A percentile compares a stretch with the other conserved stretches of the same genome.
Conservation (phyloP, 768 basidiomycete species). For the Pulveroboletus sp. region DNA sequence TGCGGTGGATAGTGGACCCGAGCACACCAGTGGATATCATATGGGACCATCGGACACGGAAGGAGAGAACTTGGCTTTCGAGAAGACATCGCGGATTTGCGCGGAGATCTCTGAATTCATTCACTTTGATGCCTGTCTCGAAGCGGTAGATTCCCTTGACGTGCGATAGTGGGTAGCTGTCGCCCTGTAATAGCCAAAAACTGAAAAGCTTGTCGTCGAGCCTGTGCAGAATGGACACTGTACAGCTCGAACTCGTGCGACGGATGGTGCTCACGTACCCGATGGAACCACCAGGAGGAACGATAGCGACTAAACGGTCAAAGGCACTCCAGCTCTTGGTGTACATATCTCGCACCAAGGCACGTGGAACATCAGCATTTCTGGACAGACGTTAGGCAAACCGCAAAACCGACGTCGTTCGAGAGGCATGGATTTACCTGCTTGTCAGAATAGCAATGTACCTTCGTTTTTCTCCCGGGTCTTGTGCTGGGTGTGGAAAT, state of each 20-base stretch:
- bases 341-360: slow-evolving; percentile 85
- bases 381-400: slow-evolving; percentile 31
- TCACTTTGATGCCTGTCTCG: slow-evolving; percentile 83
- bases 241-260: not conserved
- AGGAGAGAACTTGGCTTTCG: slow-evolving; percentile 75
- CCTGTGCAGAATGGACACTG: slow-evolving; percentile 32
- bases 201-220: slow-evolving; percentile 89
- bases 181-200: slow-evolving; percentile 82
- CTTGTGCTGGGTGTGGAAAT: slow-evolving; percentile 80
- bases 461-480: slow-evolving; percentile 63
- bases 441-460: slow-evolving; percentile 70
- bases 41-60: slow-evolving; percentile 78
- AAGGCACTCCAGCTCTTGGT: slow-evolving; percentile 93
- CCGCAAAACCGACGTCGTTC: not conserved
- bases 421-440: slow-evolving; percentile 39
- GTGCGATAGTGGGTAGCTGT: slow-evolving; percentile 68
- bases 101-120: slow-evolving; percentile 82
- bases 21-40: slow-evolving; percentile 67
- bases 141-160: slow-evolving; percentile 86
- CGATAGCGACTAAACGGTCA: slow-evolving; percentile 81
- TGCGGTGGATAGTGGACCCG: slow-evolving; percentile 36
- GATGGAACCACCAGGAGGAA: slow-evolving; percentile 86
- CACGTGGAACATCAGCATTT: slow-evolving; percentile 81
- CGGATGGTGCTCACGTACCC: slow-evolving; percentile 47
- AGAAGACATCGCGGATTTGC: slow-evolving; percentile 85